phyloP scores from a whole-genome alignment of 148 eudicot species.

The Agrostemma githago region DNA sequence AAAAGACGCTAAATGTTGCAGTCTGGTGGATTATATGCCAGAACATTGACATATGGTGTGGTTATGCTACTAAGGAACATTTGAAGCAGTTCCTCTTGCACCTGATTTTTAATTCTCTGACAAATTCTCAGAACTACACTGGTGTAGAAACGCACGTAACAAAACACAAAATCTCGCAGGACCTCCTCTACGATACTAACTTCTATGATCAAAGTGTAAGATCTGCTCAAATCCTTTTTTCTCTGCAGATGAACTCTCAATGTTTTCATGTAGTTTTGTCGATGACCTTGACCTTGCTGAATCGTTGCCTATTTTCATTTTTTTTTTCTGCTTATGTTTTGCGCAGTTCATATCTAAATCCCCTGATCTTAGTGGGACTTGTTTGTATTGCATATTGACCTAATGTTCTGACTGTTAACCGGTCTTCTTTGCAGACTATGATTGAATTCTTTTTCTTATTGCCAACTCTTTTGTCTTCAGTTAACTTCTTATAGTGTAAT shows the following conservation, averaged over 20 bases:
- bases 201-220: slow-evolving; percentile 79
- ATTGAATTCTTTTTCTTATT: not conserved
- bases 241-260: too few species aligned
- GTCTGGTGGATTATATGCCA: slow-evolving; percentile 77
- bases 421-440: not conserved
- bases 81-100: slow-evolving; percentile 56
- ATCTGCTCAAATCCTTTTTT: slow-evolving; percentile 15
- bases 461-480: not conserved
- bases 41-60: slow-evolving; percentile 72
- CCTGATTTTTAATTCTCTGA: slow-evolving; percentile 40
- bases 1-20: slow-evolving; percentile 55
- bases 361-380: slow-evolving; percentile 4
- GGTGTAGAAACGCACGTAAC: slow-evolving; percentile 35
- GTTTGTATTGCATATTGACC: not conserved
- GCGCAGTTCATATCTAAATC: not conserved
- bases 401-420: not conserved
- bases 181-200: slow-evolving; percentile 54
- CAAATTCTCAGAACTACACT: slow-evolving; percentile 18
- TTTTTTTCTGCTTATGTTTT: not conserved
- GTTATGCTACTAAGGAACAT: slow-evolving; percentile 58
- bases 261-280: not conserved
- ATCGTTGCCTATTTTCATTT: not conserved
- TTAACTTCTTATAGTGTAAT: not conserved
- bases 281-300: not conserved
- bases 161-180: slow-evolving; percentile 45